phyloP scores from a whole-genome alignment of 139 green algal genomes.

The Coelastrella sp. region DNA sequence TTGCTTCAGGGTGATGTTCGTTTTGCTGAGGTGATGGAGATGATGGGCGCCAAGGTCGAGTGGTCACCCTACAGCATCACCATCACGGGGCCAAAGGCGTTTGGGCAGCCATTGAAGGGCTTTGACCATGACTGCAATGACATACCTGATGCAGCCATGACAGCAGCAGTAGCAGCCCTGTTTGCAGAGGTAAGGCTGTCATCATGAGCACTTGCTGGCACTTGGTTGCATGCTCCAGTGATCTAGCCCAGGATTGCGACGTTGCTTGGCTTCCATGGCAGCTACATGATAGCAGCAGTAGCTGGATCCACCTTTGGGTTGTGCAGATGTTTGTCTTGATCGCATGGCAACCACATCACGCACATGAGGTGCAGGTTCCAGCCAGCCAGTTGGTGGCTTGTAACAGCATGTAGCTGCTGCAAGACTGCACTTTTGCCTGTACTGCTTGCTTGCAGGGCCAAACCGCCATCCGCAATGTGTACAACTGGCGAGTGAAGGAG shows the following conservation, averaged over 20 bases:
- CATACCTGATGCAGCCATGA: conserved; percentile 99
- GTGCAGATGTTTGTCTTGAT: no score
- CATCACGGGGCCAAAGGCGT: conserved; percentile 82
- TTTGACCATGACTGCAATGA: conserved; percentile 99
- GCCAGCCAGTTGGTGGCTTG: not conserved
- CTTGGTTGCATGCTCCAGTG: not conserved
- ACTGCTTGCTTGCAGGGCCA: not conserved
- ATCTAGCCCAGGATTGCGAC: no score
- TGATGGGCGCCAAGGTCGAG: conserved; percentile 95
- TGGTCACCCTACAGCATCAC: conserved; percentile 94
- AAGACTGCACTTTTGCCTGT: not conserved
- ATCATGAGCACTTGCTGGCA: not conserved
- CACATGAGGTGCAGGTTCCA: no score
- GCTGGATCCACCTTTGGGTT: no score
- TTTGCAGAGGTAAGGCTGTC: conserved; percentile 86
- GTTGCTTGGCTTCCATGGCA: no score
- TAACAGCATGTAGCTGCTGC: not conserved
- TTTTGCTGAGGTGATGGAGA: conserved; percentile 94
- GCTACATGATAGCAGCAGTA: no score
- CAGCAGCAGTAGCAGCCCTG: conserved; percentile 94
- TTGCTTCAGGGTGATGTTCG: conserved; percentile 84
- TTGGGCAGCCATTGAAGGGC: conserved; percentile 75
- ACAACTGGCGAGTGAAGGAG: conserved; percentile 99
- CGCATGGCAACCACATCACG: no score
- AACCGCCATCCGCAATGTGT: conserved; percentile 97